Evolutionary conservation across 2,329 filamentous ascomycete species (phyloP).

Genomic region (Thermothelomyces thermophilus): DNA sequence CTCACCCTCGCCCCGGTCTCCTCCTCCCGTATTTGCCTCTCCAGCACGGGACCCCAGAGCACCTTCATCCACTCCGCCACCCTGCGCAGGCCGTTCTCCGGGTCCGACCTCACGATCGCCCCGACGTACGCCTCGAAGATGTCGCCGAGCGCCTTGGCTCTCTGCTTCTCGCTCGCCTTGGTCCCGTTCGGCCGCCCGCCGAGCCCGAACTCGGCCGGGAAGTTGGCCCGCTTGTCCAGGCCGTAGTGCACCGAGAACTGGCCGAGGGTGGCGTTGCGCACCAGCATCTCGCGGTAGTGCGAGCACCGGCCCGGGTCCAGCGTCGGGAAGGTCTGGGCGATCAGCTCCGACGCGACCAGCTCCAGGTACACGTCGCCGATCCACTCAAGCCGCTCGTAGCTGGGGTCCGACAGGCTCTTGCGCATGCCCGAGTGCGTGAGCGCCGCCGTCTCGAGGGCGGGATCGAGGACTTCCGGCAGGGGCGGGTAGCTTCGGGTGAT

Average conservation of each 20-base stretch:
- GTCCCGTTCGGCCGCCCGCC: constrained; percentile 33
- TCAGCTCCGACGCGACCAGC: constrained; percentile 65
- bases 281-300: constrained; percentile 68
- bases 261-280: constrained; percentile 74
- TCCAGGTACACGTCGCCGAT: constrained; percentile 84
- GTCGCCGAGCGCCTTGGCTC: constrained; percentile 72
- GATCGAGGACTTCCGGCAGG: constrained; percentile 55
- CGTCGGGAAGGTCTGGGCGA: constrained; percentile 57
- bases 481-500: constrained; percentile 46
- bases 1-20: constrained; percentile 27
- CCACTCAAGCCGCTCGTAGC: constrained; percentile 82
- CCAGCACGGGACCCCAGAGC: constrained; percentile 64
- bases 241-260: constrained; percentile 64
- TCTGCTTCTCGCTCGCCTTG: constrained; percentile 42
- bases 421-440: constrained; percentile 58
- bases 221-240: constrained; percentile 56
- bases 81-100: constrained; percentile 51
- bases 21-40: constrained; percentile 44
- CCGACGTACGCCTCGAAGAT: constrained; percentile 89
- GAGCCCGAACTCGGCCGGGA: constrained; percentile 43
- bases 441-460: constrained; percentile 52
- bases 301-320: constrained; percentile 63
- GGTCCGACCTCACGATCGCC: constrained; percentile 64
- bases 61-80: constrained; percentile 65
- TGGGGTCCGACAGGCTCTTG: constrained; percentile 34